Conservation (phyloP, 345 rosid species). For the Trapa bicornis region DNA sequence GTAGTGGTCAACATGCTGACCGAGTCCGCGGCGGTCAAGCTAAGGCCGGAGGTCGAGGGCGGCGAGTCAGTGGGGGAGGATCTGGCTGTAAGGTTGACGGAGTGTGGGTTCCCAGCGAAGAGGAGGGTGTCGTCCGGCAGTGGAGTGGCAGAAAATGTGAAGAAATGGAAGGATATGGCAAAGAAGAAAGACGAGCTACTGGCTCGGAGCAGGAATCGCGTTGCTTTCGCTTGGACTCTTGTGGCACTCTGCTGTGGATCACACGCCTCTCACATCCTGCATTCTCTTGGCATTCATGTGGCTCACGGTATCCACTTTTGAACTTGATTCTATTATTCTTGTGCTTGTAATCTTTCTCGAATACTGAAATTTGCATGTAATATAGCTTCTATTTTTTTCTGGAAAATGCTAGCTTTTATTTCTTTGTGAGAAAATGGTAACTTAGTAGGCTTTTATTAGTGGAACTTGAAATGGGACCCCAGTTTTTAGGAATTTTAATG, state of each 20-base stretch:
- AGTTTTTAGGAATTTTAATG: not conserved
- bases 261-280: constrained; percentile 76
- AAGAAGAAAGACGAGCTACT: constrained; percentile 70
- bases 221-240: constrained; percentile 85
- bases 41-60: constrained; percentile 27
- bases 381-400: not conserved
- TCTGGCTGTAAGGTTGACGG: constrained; percentile 59
- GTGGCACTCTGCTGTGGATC: constrained; percentile 95
- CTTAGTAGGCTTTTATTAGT: not conserved
- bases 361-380: not conserved
- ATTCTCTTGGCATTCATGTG: constrained; percentile 75
- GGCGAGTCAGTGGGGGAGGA: constrained; percentile 38
- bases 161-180: constrained; percentile 68
- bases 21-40: constrained; percentile 68
- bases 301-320: constrained; percentile 43
- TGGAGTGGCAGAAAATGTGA: constrained; percentile 68
- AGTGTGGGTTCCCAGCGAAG: constrained; percentile 72
- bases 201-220: constrained; percentile 64
- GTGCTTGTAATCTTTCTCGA: not conserved
- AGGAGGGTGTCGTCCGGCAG: constrained; percentile 59
- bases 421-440: not conserved
- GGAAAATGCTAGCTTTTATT: not conserved
- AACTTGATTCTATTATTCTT: not conserved
- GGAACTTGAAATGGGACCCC: not conserved
- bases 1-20: constrained; percentile 84